Conservation (phyloP, 495 filamentous ascomycete species). For the Aspergillus baeticus region DNA sequence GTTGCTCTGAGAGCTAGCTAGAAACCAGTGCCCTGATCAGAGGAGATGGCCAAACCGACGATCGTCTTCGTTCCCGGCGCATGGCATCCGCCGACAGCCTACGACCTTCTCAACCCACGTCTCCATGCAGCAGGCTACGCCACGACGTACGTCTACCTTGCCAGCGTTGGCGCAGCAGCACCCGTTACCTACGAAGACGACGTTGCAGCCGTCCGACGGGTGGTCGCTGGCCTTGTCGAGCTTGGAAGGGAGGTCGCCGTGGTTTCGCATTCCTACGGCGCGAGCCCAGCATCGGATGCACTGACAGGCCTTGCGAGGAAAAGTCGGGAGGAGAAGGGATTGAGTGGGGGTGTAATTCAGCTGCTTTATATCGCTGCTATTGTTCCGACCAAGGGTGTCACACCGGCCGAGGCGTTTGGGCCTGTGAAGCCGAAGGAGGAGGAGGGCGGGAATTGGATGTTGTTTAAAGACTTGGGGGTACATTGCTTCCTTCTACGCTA, state of each 20-base stretch:
- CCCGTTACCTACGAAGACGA: neutral
- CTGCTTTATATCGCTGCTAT: neutral
- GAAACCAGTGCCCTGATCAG: too few relatives aligned
- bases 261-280: neutral
- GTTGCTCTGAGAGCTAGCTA: too few relatives aligned
- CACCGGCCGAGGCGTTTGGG: neutral
- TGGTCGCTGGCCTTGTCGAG: neutral
- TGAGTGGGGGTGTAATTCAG: neutral
- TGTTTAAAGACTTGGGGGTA: neutral
- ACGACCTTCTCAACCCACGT: neutral
- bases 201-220: neutral
- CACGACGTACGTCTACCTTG: neutral
- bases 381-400: neutral
- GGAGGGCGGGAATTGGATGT: neutral
- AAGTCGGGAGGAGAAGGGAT: neutral
- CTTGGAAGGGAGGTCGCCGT: neutral
- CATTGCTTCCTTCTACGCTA: neutral
- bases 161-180: neutral
- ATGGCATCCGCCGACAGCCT: neutral
- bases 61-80: slow-evolving; percentile 7
- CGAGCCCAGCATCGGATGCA: neutral
- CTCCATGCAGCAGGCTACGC: neutral
- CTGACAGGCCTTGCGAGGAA: neutral
- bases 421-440: neutral
- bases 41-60: neutral